Evolutionary conservation across 345 rosid species (phyloP).

Genomic region (Populus pruinosa): DNA sequence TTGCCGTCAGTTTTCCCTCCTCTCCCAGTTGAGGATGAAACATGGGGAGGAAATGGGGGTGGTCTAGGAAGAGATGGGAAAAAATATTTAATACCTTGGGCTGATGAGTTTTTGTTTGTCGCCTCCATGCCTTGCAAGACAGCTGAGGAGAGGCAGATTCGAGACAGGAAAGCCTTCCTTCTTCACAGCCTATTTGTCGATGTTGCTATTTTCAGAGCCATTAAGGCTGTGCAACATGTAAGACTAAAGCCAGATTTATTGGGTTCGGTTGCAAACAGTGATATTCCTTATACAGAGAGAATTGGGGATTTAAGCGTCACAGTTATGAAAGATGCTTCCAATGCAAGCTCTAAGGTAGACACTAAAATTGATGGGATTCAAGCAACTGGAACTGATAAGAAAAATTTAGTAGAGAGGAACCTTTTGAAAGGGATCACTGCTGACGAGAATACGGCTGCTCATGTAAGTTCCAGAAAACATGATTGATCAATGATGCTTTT

Average conservation of each 20-base stretch:
- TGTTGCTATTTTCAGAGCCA: slow-evolving; percentile 77
- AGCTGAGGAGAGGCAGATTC: slow-evolving; percentile 83
- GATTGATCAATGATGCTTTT: slow-evolving; percentile 13
- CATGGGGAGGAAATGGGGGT: slow-evolving; percentile 95
- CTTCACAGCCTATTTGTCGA: slow-evolving; percentile 95
- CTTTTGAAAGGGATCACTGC: slow-evolving; percentile 95
- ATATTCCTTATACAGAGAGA: slow-evolving; percentile 50
- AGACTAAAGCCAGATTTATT: slow-evolving; percentile 38
- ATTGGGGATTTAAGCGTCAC: slow-evolving; percentile 68
- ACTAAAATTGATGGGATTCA: slow-evolving; percentile 88
- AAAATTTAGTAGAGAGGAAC: slow-evolving; percentile 66
- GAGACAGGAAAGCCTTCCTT: slow-evolving; percentile 94
- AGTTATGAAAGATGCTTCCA: slow-evolving; percentile 56
- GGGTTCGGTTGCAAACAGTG: slow-evolving; percentile 23
- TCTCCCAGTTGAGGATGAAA: slow-evolving; percentile 82
- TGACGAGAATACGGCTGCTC: slow-evolving; percentile 94
- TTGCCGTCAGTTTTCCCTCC: slow-evolving; percentile 64
- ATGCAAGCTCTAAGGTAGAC: slow-evolving; percentile 79
- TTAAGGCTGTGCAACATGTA: slow-evolving; percentile 63
- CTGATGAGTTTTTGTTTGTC: slow-evolving; percentile 62
- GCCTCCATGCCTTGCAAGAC: slow-evolving; percentile 91
- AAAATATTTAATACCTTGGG: slow-evolving; percentile 11
- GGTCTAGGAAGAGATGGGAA: slow-evolving; percentile 46
- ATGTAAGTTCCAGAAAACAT: slow-evolving; percentile 50
- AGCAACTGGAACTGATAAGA: slow-evolving; percentile 56